A percentile compares a stretch with the other conserved stretches of the same genome.
These are phyloP conservation scores for Coemansia sp. DNA, from an alignment of 192 early-diverging fungal genomes.

Conservation along the genomic window DNA sequence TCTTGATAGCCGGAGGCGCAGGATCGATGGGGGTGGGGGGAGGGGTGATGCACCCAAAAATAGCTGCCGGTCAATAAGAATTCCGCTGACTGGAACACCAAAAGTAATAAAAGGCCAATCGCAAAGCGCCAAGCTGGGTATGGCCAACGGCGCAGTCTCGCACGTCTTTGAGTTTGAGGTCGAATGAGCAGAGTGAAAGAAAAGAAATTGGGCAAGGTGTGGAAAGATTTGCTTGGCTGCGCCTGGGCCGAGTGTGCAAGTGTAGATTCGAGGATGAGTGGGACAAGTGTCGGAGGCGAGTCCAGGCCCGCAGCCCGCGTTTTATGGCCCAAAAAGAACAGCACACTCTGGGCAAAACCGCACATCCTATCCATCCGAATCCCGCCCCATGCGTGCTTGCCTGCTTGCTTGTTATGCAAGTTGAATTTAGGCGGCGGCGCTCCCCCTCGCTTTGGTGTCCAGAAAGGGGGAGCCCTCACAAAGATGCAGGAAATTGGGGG, in stretches of 20 bases:
- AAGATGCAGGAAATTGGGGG: constrained; percentile 9
- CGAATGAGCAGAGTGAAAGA: not conserved
- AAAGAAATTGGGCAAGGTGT: not conserved
- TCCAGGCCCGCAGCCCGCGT: constrained; percentile 8
- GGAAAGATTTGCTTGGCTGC: not conserved
- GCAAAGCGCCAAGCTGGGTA: constrained; percentile 8
- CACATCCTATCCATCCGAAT: not conserved
- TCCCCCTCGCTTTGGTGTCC: not conserved
- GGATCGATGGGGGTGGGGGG: constrained; percentile 4
- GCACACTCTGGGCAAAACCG: not conserved
- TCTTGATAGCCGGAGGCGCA: constrained; percentile 5
- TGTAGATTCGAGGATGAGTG: not conserved
- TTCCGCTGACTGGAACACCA: constrained; percentile 7
- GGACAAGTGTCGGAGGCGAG: not conserved
- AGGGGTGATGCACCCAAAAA: not conserved
- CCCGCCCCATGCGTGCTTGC: not conserved
- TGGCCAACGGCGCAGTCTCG: not conserved
- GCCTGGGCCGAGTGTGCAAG: not conserved
- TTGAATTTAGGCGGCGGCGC: constrained; percentile 3
- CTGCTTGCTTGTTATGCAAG: constrained; percentile 1
- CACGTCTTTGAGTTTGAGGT: not conserved
- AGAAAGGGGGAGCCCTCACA: not conserved
- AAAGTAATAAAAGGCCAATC: constrained; percentile 1
- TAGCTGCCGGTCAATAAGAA: not conserved
- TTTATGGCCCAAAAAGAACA: not conserved